Base-by-base conservation (phyloP, 2,329 filamentous ascomycete genomes). In the Rhinocladiella mackenziei region DNA sequence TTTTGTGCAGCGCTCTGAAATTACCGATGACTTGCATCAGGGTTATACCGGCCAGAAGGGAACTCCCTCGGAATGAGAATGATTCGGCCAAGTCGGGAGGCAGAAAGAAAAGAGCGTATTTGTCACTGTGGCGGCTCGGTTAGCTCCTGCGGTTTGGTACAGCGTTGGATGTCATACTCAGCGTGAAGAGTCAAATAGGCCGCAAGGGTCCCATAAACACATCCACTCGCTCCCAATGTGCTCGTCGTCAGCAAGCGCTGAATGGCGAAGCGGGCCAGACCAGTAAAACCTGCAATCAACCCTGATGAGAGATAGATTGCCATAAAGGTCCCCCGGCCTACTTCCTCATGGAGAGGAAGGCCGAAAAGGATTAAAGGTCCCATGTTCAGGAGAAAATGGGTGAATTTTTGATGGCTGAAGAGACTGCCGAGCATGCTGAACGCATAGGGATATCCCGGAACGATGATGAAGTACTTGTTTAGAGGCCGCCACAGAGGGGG, bases 321-420 rank as follows among this genome's bases (percentile, higher is more conserved):
- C 11, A 79, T 58, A 58, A 79, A 78, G 15, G 72, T 71, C 5
- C 73, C 76, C 25, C 76, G 68, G 35, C 74, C 75, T 20, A 79
- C 67, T 45, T 78, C 72, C 54, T 77, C 73, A 55, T 77, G 74
- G 4, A 77, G 65, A 46, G 65, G 63, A 25, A 72, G 69, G 1
- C 77, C 78, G 43, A 80, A 69, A 43, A 78, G 64, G 62, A 68
- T 73, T 20, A 83, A 58, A 19, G 71, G 64, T 37, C 72, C 55
- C 66, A 79, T 74, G 56, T 82, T 83, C 9, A 61, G 60, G 14
- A 67, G 60, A 3, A 78, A 56, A 59, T 83, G 79, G 33, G 59
- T 59, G 40, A 73, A 58, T 5, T 67, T 64, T 36, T 80, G 71
- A 60, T 83, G 79, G 43, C 73, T 75, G 62, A 81, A 80, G 8